Percentiles rank a stretch among this genome's conserved stretches.
phyloP scores from a whole-genome alignment of 768 basidiomycete genomes.

The Gelatoporia subvermispora region DNA sequence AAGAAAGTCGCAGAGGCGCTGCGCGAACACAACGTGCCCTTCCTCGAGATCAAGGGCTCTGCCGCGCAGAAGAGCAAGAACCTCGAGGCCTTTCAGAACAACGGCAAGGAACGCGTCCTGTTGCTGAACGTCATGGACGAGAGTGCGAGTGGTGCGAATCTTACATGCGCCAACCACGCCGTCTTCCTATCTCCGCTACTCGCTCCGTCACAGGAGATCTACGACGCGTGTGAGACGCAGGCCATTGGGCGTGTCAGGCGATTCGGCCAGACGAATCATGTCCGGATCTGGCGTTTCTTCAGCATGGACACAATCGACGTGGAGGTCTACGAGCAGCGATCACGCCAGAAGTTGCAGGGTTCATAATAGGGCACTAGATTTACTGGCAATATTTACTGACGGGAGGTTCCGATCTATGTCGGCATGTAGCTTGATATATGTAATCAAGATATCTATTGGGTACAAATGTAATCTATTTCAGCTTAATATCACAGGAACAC shows the following conservation, averaged over 20 bases:
- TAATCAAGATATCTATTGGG: too few species aligned
- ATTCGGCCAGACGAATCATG: conserved; percentile 77
- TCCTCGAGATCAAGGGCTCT: conserved; percentile 77
- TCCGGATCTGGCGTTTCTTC: conserved; percentile 78
- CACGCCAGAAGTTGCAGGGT: conserved; percentile 18
- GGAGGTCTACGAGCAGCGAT: conserved; percentile 64
- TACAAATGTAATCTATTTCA: too few species aligned
- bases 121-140: conserved; percentile 92
- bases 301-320: conserved; percentile 87
- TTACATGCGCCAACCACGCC: conserved; percentile 91
- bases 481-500: too few species aligned
- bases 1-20: conserved; percentile 87
- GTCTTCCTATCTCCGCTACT: conserved; percentile 93
- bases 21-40: conserved; percentile 61
- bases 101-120: conserved; percentile 72
- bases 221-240: conserved; percentile 79
- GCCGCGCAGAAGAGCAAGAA: conserved; percentile 76
- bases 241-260: conserved; percentile 80
- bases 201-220: conserved; percentile 75
- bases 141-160: conserved; percentile 88
- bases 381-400: too few species aligned
- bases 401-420: too few species aligned
- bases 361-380: too few species aligned
- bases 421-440: too few species aligned
- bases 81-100: conserved; percentile 81